Percentiles rank a stretch among this genome's conserved stretches.
These are phyloP conservation scores for Nigrospora oryzae DNA, from an alignment of 2,329 filamentous ascomycete species.

Conservation along the genomic window DNA sequence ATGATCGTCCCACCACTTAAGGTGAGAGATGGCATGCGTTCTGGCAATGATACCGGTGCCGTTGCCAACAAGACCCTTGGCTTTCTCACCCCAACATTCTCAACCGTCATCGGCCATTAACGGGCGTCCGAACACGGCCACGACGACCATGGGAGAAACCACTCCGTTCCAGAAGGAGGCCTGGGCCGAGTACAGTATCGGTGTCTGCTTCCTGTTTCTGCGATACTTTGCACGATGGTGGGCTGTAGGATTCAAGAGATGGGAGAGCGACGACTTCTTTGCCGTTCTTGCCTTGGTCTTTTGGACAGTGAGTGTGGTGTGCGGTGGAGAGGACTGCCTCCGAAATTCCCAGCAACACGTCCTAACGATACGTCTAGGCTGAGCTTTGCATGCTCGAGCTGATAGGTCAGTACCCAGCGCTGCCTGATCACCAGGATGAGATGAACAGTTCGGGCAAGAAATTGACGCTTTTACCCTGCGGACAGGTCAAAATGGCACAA, in stretches of 20 bases:
- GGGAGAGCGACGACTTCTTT: conserved; percentile 34
- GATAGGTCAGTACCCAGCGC: not conserved
- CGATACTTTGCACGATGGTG: conserved; percentile 29
- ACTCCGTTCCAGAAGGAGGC: conserved; percentile 33
- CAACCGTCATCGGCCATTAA: too few relatives aligned
- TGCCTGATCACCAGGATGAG: not conserved
- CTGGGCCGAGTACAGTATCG: conserved; percentile 34
- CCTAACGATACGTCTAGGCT: not conserved
- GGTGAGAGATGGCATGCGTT: too few relatives aligned
- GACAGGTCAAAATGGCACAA: conserved; percentile 28
- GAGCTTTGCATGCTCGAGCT: conserved; percentile 1
- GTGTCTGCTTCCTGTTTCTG: conserved; percentile 24
- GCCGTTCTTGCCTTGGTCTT: conserved; percentile 24
- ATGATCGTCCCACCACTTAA: too few relatives aligned
- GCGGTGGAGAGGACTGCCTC: too few relatives aligned
- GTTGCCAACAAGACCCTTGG: too few relatives aligned
- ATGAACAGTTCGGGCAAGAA: not conserved
- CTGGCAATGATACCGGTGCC: too few relatives aligned
- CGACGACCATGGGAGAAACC: conserved; percentile 9
- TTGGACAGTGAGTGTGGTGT: conserved; percentile 22
- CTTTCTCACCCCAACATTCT: too few relatives aligned
- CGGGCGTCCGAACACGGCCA: too few relatives aligned
- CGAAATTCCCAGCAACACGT: not conserved
- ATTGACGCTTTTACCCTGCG: not conserved
- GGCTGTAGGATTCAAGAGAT: conserved; percentile 27